Evolutionary conservation across 257 asterid species (phyloP), one percentile per base, ranked within the genome.

Genomic region (Eucommia ulmoides): DNA sequence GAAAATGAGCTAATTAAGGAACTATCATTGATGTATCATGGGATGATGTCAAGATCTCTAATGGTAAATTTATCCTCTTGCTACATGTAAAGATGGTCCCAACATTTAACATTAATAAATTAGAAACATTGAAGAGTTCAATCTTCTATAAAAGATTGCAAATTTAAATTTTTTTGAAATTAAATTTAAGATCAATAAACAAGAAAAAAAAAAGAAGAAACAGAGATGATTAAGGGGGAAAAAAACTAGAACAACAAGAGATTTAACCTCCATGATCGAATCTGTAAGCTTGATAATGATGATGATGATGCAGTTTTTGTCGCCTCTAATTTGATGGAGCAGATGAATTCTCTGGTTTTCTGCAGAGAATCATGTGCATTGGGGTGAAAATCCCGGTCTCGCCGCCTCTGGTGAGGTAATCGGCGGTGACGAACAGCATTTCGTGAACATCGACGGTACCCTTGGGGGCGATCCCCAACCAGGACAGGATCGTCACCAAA

Each of bases 291-390:
- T 42, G n/a, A 5, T n/a, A n/a, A n/a, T n/a, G n/a, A n/a, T n/a
- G n/a, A n/a, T n/a, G n/a, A n/a, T n/a, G n/a, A n/a, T n/a, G n/a
- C n/a, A n/a, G n/a, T n/a, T n/a, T n/a, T n/a, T n/a, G n/a, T n/a
- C n/a, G n/a, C n/a, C n/a, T n/a, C n/a, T n/a, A 38, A 38, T 38
- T 19, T 14, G 15, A 5, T 8, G 45, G 3, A 7, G 45, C 8
- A 9, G 45, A 5, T 3, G n/a, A 16, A 10, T 42, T 42, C 6
- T 42, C 48, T 19, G 48, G 48, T 42, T 42, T 42, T 15, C 20
- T 10, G 48, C 48, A 42, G 20, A 42, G 48, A 9, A 42, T 42
- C 48, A 42, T 42, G 48, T 42, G 48, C 48, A 42, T 42, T 4
- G 48, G 48, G 19, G 48, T 42, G 48, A 42, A 42, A 18, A 42